Conservation (phyloP, 1,284 basidiomycete genomes). For the Pisolithus thermaeus region DNA sequence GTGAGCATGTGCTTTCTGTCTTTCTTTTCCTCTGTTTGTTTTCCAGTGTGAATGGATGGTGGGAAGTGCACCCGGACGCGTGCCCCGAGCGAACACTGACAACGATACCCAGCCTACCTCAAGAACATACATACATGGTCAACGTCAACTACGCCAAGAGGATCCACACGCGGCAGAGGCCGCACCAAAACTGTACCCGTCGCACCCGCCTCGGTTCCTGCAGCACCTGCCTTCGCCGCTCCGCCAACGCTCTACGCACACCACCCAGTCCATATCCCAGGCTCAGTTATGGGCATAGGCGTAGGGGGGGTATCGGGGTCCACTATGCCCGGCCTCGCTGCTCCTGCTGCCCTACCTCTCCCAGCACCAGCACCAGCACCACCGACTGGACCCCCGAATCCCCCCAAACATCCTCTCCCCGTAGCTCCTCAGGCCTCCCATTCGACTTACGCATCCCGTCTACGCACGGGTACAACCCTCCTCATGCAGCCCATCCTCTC, state of each 20-base stretch:
- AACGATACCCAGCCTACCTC: constrained; percentile 41
- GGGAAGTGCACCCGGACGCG: background rate
- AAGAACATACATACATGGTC: constrained; percentile 65
- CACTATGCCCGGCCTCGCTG: background rate
- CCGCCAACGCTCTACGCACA: background rate
- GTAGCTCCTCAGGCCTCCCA: constrained; percentile 67
- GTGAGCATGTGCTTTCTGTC: constrained; percentile 18
- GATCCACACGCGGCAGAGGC: constrained; percentile 24
- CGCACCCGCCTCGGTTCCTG: constrained; percentile 20
- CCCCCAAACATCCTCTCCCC: constrained; percentile 49
- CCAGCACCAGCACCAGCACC: constrained; percentile 5
- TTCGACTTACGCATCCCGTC: constrained; percentile 85
- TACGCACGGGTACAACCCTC: constrained; percentile 87
- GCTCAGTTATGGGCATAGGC: too few relatives aligned
- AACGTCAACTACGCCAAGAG: constrained; percentile 24
- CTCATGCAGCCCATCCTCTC: constrained; percentile 84
- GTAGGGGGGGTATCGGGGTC: too few relatives aligned
- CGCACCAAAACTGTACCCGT: constrained; percentile 30
- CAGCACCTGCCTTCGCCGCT: background rate
- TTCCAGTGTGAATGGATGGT: constrained; percentile 6
- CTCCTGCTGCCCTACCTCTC: background rate
- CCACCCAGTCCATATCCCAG: too few relatives aligned
- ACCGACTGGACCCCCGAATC: constrained; percentile 30
- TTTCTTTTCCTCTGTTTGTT: background rate
- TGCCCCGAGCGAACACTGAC: background rate